A percentile compares a stretch with the other conserved stretches of the same genome.
Conservation (phyloP, 2,329 filamentous ascomycete species). For the Xylariaceae sp. region DNA sequence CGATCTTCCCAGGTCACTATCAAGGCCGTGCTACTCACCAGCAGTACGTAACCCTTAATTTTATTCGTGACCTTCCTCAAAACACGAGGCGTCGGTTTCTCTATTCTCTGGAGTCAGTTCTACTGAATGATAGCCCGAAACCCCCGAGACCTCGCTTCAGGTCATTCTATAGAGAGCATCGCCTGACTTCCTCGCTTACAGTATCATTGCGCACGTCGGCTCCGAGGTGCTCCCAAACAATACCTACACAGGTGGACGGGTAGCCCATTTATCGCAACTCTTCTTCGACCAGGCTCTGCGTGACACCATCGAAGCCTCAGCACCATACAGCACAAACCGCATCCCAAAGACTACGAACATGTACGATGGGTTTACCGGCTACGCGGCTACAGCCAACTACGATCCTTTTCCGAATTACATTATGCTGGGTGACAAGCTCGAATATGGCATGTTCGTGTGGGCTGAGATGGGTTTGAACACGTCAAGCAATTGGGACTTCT, state of each 20-base stretch:
- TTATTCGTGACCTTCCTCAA: no score
- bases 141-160: no score
- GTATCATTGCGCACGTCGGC: constrained; percentile 33
- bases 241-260: constrained; percentile 33
- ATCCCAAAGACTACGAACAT: constrained; percentile 25
- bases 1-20: constrained; percentile 41
- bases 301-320: constrained; percentile 30
- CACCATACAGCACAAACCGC: constrained; percentile 34
- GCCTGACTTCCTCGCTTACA: no score
- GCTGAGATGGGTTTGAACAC: constrained; percentile 27
- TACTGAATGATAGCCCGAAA: background rate
- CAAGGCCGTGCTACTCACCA: constrained; percentile 36
- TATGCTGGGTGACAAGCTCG: constrained; percentile 16
- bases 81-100: background rate
- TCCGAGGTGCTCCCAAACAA: constrained; percentile 30
- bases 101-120: background rate
- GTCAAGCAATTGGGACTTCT: constrained; percentile 25
- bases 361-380: constrained; percentile 25
- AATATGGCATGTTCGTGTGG: constrained; percentile 24
- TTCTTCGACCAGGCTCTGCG: constrained; percentile 37
- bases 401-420: constrained; percentile 50
- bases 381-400: constrained; percentile 25
- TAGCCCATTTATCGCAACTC: constrained; percentile 39
- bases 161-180: no score
- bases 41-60: no score